Base-by-base conservation (phyloP, 345 rosid species). In the Raphanus raphanistrum region DNA sequence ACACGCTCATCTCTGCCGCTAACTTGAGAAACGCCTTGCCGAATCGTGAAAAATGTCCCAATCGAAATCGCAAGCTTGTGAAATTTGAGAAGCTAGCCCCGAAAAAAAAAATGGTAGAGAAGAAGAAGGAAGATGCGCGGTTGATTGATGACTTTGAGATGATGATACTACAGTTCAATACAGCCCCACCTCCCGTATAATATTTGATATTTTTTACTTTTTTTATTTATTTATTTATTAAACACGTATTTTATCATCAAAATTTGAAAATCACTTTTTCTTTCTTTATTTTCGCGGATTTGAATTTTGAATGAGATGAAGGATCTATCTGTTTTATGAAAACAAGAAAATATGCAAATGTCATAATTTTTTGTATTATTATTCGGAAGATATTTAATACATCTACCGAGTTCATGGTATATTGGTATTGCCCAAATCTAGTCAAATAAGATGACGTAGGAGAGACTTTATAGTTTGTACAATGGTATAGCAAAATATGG, bases 1-100 rank as follows among this genome's bases (percentile, higher is more conserved):
- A 84, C 36, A 78, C 80, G 33, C 77, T 81, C 84, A 81, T 81
- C 77, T 75, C 58, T 21, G 21, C 21, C 50, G 15, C 11, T 11
- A 43, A 43, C 2, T 33, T 10, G n/a, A 43, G 15, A 43, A 43
- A 43, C 50, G 13, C 50, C 48, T 13, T 13, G 21, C 48, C 55
- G 55, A 17, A 13, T n/a, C 17, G 17, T 13, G 4, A n/a, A 48
- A 48, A 28, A 28, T 28, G 7, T 48, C 17, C n/a, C 8, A 50
- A 50, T 50, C 57, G 57, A n/a, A 15, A 8, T 50, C 17, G 15
- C 5, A 43, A 71, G 76, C 68, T 59, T 43, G 10, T 43, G 76
- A 71, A 67, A 2, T 78, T 57, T 50, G 64, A 73, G 17, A 63
- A 78, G 13, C 38, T 7, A 32, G 4, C 58, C 5, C 48, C 6